Percentiles rank a stretch among this genome's conserved stretches.
These are phyloP conservation scores for Cyclotella distinguenda DNA, from an alignment of 108 stramenopile genomes.

Conservation along the genomic window DNA sequence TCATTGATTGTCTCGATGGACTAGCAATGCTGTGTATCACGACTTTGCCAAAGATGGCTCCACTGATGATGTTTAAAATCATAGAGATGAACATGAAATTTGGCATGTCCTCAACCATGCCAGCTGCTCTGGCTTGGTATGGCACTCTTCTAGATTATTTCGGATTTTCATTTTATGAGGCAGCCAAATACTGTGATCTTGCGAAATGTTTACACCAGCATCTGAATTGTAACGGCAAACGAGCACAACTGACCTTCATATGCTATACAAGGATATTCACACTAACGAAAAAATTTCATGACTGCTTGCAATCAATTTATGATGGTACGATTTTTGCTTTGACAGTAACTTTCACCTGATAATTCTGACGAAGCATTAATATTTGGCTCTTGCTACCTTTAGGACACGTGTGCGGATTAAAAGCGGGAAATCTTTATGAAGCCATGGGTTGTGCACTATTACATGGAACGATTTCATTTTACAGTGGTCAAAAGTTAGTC, in stretches of 20 bases:
- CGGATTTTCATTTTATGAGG: background rate
- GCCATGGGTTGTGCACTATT: background rate
- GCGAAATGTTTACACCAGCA: background rate
- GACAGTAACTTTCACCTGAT: too few relatives aligned
- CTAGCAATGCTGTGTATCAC: background rate
- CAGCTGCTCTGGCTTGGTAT: constrained; percentile 1
- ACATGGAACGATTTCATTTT: background rate
- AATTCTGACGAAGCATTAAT: too few relatives aligned
- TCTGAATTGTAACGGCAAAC: background rate
- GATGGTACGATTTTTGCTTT: too few relatives aligned
- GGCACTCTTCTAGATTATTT: background rate
- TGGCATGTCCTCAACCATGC: constrained; percentile 6
- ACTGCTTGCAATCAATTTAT: background rate
- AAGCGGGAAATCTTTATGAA: constrained; percentile 1
- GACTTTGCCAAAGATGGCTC: background rate
- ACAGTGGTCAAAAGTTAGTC: background rate
- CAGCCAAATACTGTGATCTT: background rate
- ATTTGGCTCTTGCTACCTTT: too few relatives aligned
- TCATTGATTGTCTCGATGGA: background rate
- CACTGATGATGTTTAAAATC: constrained; percentile 2
- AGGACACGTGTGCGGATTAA: background rate
- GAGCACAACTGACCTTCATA: background rate
- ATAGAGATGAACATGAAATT: constrained; percentile 2
- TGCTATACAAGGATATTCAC: background rate
- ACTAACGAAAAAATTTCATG: background rate